A percentile compares a stretch with the other conserved stretches of the same genome.
These are phyloP conservation scores for Phytomonas sp. DNA, from an alignment of 208 protist species.

Conservation along the genomic window DNA sequence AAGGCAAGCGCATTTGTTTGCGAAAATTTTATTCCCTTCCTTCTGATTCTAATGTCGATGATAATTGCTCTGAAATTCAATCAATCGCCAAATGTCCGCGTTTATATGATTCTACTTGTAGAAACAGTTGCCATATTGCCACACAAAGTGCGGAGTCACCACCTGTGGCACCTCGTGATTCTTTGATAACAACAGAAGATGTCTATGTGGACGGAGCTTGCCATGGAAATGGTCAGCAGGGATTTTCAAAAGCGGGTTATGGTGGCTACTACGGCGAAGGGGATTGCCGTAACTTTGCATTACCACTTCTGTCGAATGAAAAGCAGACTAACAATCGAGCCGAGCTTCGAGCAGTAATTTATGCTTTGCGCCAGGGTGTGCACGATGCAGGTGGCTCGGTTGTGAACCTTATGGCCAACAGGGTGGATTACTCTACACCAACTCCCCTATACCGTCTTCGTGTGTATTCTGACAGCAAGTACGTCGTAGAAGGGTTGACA, in stretches of 20 bases:
- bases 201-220: slow-evolving; percentile 85
- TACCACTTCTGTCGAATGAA: slow-evolving; percentile 38
- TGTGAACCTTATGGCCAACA: not conserved
- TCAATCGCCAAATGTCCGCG: not conserved
- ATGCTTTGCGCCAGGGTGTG: slow-evolving; percentile 48
- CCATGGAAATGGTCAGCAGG: slow-evolving; percentile 42
- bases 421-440: not conserved
- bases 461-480: slow-evolving; percentile 73
- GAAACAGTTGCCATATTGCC: not conserved
- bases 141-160: not conserved
- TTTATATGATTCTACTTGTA: not conserved
- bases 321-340: slow-evolving; percentile 81
- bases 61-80: not conserved
- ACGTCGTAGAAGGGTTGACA: slow-evolving; percentile 60
- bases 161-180: not conserved
- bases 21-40: not conserved
- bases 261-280: slow-evolving; percentile 65
- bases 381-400: slow-evolving; percentile 17
- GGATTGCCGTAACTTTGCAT: slow-evolving; percentile 63
- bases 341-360: slow-evolving; percentile 69
- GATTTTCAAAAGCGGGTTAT: slow-evolving; percentile 50
- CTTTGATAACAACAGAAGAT: slow-evolving; percentile 12
- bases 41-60: not conserved
- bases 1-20: not conserved
- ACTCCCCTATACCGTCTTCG: slow-evolving; percentile 28